Conservation (phyloP, 2,329 filamentous ascomycete species). For the Raffaelea arxii region DNA sequence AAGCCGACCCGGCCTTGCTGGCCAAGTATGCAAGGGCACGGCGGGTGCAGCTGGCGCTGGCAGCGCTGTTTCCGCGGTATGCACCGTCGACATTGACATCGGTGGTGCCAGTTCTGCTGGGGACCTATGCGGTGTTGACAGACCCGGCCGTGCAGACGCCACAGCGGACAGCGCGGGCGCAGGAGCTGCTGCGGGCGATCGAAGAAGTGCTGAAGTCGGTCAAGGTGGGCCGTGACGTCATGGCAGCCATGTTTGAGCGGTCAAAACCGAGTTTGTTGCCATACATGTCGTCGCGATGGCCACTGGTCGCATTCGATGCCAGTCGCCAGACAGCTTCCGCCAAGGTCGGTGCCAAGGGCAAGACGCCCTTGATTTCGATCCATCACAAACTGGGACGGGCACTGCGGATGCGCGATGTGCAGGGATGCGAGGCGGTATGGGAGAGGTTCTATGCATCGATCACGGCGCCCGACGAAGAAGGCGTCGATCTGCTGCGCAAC, state of each 20-base stretch:
- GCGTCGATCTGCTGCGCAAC: constrained; percentile 9
- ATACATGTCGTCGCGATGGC: constrained; percentile 9
- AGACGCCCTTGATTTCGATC: constrained; percentile 7
- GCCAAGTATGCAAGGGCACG: constrained; percentile 7
- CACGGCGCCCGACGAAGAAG: constrained; percentile 11
- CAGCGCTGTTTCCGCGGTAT: constrained; percentile 25
- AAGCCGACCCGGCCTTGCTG: constrained; percentile 4
- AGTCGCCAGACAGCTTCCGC: too few species aligned
- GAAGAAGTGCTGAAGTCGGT: constrained; percentile 12
- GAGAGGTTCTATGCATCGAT: constrained; percentile 18
- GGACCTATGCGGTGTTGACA: constrained; percentile 27
- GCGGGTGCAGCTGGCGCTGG: constrained; percentile 21
- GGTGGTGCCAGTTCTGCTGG: constrained; percentile 24
- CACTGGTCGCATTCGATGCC: not conserved
- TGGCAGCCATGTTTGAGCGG: too few species aligned
- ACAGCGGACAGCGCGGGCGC: too few species aligned
- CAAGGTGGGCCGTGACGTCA: constrained; percentile 10
- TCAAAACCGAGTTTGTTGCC: too few species aligned
- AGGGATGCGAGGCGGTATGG: constrained; percentile 18
- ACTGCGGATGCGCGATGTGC: constrained; percentile 16
- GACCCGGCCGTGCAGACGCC: constrained; percentile 19
- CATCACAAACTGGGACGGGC: constrained; percentile 19
- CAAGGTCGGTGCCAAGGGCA: not conserved
- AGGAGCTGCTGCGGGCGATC: not conserved
- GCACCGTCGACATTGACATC: constrained; percentile 14